Base-by-base conservation (phyloP, 352 stramenopile species). In the Globisporangium lucens region DNA sequence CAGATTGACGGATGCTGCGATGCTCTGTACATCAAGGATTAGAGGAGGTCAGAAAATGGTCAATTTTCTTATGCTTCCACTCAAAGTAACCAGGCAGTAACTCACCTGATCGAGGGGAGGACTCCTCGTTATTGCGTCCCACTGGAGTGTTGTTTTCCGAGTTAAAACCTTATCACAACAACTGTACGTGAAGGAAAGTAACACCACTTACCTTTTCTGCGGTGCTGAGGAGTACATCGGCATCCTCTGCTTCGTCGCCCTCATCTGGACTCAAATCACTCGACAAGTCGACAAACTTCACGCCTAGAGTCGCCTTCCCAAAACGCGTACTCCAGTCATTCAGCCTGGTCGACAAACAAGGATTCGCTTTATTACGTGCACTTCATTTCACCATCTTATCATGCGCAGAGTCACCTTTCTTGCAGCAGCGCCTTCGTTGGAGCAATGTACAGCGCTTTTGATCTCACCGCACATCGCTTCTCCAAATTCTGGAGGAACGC, bases 361-460 rank as follows among this genome's bases (percentile, higher is more conserved):
- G 6, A 46, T 8, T 36, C 5, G 0, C 20, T 27, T 55, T 10
- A 60, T 36, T 60, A 17, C 13, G 27, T 15, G 17, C 22, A 64
- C 2, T 3, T 27, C 24, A 0, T 36, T 36, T 6, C 3, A 2
- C 49, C 8, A 63, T 49, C 29, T 12, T 3, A 36, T 20, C 8
- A 60, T 41, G 29, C 8, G 3, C 55, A 27, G 0, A 35, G 20
- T 38, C 47, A 83, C 79, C 79, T 65, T 57, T 88, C 77, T 53
- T 84, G 75, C n/a, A 85, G 56, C 8, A 88, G 47, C 8, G 77
- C 69, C 41, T 83, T 85, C 22, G 75, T 69, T 12, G 79, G 79
- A 22, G 77, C 75, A 12, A 88, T 73, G 59, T 88, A 88, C 1
- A 88, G 41, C 0, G 68, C 68, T 57, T 84, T 85, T 4, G 53